Base-by-base conservation (phyloP, 257 asterid species). In the Primulina tabacum region DNA sequence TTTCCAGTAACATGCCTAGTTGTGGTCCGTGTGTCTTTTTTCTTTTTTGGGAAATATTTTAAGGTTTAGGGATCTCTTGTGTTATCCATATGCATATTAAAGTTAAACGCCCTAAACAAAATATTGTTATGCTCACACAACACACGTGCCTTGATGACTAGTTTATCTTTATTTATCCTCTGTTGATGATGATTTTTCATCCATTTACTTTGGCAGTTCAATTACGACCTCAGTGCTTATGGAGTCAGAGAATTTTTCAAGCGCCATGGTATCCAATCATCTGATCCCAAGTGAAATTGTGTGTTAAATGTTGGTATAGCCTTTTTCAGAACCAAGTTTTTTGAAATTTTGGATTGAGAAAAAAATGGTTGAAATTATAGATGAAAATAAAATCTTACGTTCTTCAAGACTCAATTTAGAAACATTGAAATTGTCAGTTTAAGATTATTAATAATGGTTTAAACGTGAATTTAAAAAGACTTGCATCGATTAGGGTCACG, bases 191-290 rank as follows among this genome's bases (percentile, higher is more conserved):
- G 59, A 60, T 33, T 3, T 77, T 62, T 5, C 1, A 43, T 53
- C 61, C 70, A 70, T 76, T 73, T 71, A 37, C 29, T 24, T 80
- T 82, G 34, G n/a, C 90, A 93, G 98, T 89, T 83, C 87, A 88
- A 84, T 76, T 75, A 82, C 37, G 90, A 88, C 26, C 71, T 70
- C 64, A 89, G 97, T 69, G 77, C 85, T 9, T 93, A 89, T 60
- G 99, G 99, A 62, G 90, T 93, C 77, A 84, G 96, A 81, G 97
- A 93, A 81, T 86, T 80, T 82, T 89, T 90, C 90, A 90, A 86
- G 86, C 90, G 87, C 40, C 77, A 91, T 43, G 88, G 84, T 40
- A 72, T 90, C 11, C 80, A 57, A 71, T 78, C 84, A 21, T 77
- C 95, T 14, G 86, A 77, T n/a, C n/a, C n/a, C n/a, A n/a, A n/a